Percentiles rank a stretch among this genome's conserved stretches.
phyloP scores from a whole-genome alignment of 1,284 basidiomycete genomes.

The Pulveroboletus sp. region DNA sequence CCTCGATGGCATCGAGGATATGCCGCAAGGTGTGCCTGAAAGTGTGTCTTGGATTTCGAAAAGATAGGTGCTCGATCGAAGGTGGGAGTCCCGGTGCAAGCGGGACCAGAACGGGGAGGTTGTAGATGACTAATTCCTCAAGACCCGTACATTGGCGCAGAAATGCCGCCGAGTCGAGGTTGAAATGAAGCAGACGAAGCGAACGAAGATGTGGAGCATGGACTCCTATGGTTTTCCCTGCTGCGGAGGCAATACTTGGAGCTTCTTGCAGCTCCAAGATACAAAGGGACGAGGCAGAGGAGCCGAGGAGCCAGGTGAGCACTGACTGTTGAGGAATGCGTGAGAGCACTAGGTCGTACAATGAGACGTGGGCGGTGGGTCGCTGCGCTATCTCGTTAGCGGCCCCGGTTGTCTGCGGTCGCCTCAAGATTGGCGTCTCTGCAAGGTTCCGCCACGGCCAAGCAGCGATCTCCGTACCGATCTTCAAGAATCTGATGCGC shows the following conservation, averaged over 20 bases:
- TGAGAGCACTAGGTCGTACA: conserved; percentile 47
- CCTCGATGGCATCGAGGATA: conserved; percentile 38
- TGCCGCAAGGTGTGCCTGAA: conserved; percentile 30
- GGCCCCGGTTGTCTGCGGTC: neutral
- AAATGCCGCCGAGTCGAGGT: conserved; percentile 34
- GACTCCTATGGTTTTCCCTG: conserved; percentile 29
- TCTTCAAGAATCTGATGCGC: conserved; percentile 41
- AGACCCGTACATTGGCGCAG: conserved; percentile 43
- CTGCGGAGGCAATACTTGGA: conserved; percentile 33
- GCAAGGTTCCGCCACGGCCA: conserved; percentile 28
- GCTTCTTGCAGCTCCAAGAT: conserved; percentile 45
- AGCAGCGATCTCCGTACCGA: conserved; percentile 44
- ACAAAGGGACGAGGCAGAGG: conserved; percentile 39
- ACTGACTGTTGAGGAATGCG: conserved; percentile 37
- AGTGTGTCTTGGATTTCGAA: conserved; percentile 37
- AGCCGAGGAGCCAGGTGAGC: conserved; percentile 43
- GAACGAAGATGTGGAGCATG: conserved; percentile 43
- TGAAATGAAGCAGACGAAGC: conserved; percentile 44
- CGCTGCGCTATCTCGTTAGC: neutral
- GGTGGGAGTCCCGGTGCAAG: conserved; percentile 37
- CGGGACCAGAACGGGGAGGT: conserved; percentile 38
- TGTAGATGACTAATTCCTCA: conserved; percentile 44
- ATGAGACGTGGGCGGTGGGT: conserved; percentile 13
- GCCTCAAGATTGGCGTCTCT: conserved; percentile 10
- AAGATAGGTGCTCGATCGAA: conserved; percentile 44